Conservation (phyloP, 257 asterid species). For the Leonotis leonurus region DNA sequence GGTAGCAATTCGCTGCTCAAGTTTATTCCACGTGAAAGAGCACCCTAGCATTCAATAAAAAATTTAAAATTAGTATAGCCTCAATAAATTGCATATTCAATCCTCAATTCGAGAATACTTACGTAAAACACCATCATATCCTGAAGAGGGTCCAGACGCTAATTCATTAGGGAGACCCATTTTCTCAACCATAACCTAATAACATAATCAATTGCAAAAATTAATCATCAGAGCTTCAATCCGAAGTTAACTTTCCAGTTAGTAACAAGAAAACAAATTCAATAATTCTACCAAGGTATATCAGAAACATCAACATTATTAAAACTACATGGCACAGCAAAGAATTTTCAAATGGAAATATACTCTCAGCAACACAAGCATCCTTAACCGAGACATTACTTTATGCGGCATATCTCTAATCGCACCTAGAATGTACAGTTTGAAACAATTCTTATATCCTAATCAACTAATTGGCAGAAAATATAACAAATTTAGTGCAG, state of each 20-base stretch:
- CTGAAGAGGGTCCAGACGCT: constrained; percentile 45
- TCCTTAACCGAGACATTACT: neutral
- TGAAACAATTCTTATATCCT: neutral
- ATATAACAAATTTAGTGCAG: neutral
- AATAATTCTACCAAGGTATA: no score
- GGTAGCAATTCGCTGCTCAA: constrained; percentile 82
- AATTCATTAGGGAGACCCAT: constrained; percentile 80
- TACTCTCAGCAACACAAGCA: neutral
- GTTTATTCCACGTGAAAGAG: constrained; percentile 60
- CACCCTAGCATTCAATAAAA: constrained; percentile 44
- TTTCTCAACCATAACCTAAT: constrained; percentile 92
- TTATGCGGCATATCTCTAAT: no score
- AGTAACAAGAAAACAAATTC: neutral
- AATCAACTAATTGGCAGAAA: neutral
- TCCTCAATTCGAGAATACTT: constrained; percentile 35
- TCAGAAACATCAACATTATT: neutral
- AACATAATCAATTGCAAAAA: constrained; percentile 15
- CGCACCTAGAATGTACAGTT: no score
- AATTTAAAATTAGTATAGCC: constrained; percentile 23
- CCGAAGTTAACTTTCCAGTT: neutral
- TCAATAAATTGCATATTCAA: neutral
- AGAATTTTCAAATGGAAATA: no score
- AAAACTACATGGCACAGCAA: no score
- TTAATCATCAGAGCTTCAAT: neutral
- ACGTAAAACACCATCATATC: constrained; percentile 52